Base-by-base conservation (phyloP, 2,329 filamentous ascomycete species). In the Cytospora paraplurivora region DNA sequence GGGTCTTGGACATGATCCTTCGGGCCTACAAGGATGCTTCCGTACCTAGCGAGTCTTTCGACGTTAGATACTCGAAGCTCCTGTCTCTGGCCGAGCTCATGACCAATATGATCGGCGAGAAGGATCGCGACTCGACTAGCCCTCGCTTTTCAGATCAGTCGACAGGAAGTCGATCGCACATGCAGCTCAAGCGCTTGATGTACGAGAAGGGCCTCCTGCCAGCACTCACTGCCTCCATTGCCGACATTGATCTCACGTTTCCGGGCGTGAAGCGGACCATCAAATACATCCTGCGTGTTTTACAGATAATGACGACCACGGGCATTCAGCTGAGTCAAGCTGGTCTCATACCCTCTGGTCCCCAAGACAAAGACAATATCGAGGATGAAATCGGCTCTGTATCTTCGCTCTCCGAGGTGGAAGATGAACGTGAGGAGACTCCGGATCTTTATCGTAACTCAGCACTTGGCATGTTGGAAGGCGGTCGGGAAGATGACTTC, bases 401-500 rank as follows among this genome's bases (percentile, higher is more conserved):
- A 3, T 96, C 93, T 5, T 97, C 94, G 0, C 86, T 96, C 32
- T 97, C 94, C 12, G 93, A 97, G 67, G 81, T 93, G 57, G 91
- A 93, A 49, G 91, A 93, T 66, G 89, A 92, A 62, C 88, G 93
- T 52, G 93, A 97, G 75, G 95, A 98, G 74, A 99, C 96, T 6
- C 95, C 96, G 35, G 95, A 99, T 77, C 83, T 99, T 21, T 98
- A 97, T 79, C 90, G 96, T 59, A 97, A 98, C 75, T 98, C 95
- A 1, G 92, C 96, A 1, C 81, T 99, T 27, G 94, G 95, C 56
- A 96, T 98, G 88, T 88, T 97, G 59, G 95, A 98, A 74, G 89
- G 91, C 68, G 86, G 88, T 56, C 86, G 90, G 63, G 89, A 93
- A 65, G 89, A 91, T 66, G 92, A 94, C 67, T 93, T 92, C 56